Conservation (phyloP, 176 grass and related monocot species). For the Aegilops longissima region DNA sequence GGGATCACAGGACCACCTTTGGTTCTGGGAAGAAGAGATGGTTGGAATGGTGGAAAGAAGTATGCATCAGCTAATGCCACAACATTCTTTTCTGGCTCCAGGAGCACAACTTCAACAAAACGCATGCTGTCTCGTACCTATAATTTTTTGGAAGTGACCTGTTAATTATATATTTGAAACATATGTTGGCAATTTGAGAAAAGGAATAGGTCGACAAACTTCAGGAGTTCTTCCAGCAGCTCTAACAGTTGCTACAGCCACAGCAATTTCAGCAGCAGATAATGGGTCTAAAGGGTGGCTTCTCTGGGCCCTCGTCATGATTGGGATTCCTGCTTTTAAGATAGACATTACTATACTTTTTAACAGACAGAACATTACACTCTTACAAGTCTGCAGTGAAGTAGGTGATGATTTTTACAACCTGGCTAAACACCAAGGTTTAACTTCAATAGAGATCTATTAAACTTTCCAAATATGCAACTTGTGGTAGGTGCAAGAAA, state of each 20-base stretch:
- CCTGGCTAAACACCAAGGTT: neutral
- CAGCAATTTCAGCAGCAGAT: constrained; percentile 98
- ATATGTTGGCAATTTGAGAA: neutral
- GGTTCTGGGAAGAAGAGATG: constrained; percentile 82
- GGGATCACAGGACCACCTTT: constrained; percentile 91
- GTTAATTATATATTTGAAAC: constrained; percentile 6
- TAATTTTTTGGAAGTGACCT: constrained; percentile 15
- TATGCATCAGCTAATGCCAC: constrained; percentile 98
- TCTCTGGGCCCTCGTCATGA: constrained; percentile 94
- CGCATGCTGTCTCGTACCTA: constrained; percentile 96
- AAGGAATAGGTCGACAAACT: constrained; percentile 38
- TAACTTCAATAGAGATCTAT: neutral
- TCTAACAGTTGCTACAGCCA: constrained; percentile 93
- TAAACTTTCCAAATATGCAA: constrained; percentile 2
- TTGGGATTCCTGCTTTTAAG: constrained; percentile 74
- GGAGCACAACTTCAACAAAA: constrained; percentile 93
- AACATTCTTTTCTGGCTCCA: constrained; percentile 95
- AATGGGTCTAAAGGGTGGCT: constrained; percentile 93
- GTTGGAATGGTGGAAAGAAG: constrained; percentile 98
- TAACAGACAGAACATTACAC: neutral
- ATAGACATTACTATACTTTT: neutral
- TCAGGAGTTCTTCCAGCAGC: constrained; percentile 94
- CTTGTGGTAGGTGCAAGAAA: neutral
- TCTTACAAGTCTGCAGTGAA: neutral
- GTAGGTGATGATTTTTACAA: neutral